Evolutionary conservation across 108 stramenopile genomes (phyloP), one percentile per base, ranked within the genome.

Genomic region (Skeletonema marinoi): DNA sequence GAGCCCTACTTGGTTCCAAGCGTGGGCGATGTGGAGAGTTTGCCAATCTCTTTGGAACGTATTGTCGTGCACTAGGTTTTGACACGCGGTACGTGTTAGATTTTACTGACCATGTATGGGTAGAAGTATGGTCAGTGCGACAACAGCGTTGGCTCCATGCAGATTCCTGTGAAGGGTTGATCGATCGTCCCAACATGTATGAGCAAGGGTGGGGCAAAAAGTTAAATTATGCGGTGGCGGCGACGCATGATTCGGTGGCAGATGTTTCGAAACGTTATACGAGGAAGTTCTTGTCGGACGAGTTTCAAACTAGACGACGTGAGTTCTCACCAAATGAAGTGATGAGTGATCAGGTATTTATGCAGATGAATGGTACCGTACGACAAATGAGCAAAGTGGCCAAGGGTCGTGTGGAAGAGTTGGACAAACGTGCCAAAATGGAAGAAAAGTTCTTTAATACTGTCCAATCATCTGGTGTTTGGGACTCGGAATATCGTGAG

Each of bases 21-120:
- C 71, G 76, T 60, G 96, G 98, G 16, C 86, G 99, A 19, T 99
- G 99, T 69, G 99, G 99, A 60, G 99, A 99, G 86, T 99, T 88
- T 66, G 96, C 99, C 67, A 99, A 99, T 82, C 77, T 94, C 65
- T 99, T 99, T 85, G 93, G 96, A 3, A 74, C 95, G 36, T 85
- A 88, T 74, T 93, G 92, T 67, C 85, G 93, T 17, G 83, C 98
- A 7, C 76, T 88, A 4, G 98, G 98, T 19, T 96, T 96, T 70
- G 97, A 98, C 67, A 94, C 97, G 1, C 86, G 99, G 25, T 90
- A 95, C 73, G 91, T 98, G 16, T 60, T 93, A 35, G 99, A 99
- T 84, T 92, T 87, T 71, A 98, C 97, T 13, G 99, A 99, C 86
- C 99, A 99, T 71, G 96, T 99, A 6, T 99, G 99, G 99, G 83